Conservation (phyloP, 2,329 filamentous ascomycete species). For the Zasmidium angulare region DNA sequence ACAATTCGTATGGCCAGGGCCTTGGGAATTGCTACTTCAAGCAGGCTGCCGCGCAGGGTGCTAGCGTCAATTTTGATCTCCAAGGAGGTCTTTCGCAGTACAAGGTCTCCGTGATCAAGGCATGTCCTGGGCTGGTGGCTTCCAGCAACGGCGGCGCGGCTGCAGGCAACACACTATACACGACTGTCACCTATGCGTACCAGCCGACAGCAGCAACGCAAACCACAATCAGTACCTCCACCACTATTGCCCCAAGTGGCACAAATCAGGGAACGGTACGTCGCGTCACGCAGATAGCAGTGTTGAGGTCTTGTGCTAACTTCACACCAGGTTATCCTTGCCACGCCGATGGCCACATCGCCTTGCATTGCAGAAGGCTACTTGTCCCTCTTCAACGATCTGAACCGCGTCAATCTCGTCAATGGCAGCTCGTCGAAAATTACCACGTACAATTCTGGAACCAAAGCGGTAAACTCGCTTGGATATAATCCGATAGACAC, state of each 20-base stretch:
- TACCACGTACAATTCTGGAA: neutral
- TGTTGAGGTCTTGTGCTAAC: neutral
- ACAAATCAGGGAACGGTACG: conserved; percentile 13
- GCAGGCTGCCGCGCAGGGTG: neutral
- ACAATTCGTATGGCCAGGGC: neutral
- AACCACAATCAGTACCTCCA: conserved; percentile 3
- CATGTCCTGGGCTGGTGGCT: neutral
- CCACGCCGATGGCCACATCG: neutral
- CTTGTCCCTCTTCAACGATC: conserved; percentile 7
- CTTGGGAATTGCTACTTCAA: conserved; percentile 8
- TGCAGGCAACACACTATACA: neutral
- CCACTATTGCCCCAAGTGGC: conserved; percentile 15
- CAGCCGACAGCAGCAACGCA: neutral
- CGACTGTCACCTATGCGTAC: neutral
- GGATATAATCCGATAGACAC: conserved; percentile 14
- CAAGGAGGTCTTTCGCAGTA: neutral
- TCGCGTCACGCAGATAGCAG: neutral
- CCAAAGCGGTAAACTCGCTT: conserved; percentile 10
- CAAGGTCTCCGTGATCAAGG: neutral
- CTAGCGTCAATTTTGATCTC: neutral
- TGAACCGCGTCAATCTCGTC: neutral
- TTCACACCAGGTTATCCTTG: neutral
- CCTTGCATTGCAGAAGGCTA: conserved; percentile 8
- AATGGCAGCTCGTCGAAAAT: neutral
- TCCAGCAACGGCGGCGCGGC: neutral